Evolutionary conservation across 192 early-diverging fungal genomes (phyloP), one percentile per base, ranked within the genome.

Genomic region (Phycomyces blakesleeanus): DNA sequence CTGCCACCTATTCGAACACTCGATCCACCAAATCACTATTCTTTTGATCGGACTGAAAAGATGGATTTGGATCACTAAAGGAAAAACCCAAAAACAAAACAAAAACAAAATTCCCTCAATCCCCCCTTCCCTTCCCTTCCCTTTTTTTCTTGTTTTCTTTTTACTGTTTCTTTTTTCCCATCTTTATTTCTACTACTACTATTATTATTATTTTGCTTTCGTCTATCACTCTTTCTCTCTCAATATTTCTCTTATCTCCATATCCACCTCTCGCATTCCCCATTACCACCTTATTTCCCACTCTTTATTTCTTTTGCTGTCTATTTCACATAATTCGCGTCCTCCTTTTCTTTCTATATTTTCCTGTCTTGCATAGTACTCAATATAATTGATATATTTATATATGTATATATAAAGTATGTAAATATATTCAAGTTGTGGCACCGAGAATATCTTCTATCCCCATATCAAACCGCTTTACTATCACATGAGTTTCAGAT

Each of bases 1-100:
- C 50, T 67, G 26, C 66, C 66, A 21, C 56, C 55, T 24, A 67
- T 67, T 24, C 56, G 57, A 37, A 59, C 49, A 2, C 37, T 68
- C 9, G 52, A 57, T n/a, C 52, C 54, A 15, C 41, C 12, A n/a
- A n/a, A n/a, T 11, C 44, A 47, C 14, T 58, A 40, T 41, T 21
- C n/a, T 20, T 44, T 44, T 58, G 40, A 62, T 40, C 29, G 51
- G 37, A 49, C 39, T 54, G 40, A 61, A 27, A 61, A 61, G 42
- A 26, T 50, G 25, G 42, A 61, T 16, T 50, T 61, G 22, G 59
- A 61, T 34, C 41, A 42, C 26, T 61, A 51, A 59, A 47, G 8
- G 20, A n/a, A n/a, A n/a, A n/a, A n/a, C n/a, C n/a, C n/a, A n/a
- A n/a, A n/a, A n/a, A n/a, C n/a, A n/a, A n/a, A n/a, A n/a, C n/a